These are phyloP conservation scores for Botrytis paeoniae DNA, from an alignment of 2,329 filamentous ascomycete species.

Conservation along the genomic window DNA sequence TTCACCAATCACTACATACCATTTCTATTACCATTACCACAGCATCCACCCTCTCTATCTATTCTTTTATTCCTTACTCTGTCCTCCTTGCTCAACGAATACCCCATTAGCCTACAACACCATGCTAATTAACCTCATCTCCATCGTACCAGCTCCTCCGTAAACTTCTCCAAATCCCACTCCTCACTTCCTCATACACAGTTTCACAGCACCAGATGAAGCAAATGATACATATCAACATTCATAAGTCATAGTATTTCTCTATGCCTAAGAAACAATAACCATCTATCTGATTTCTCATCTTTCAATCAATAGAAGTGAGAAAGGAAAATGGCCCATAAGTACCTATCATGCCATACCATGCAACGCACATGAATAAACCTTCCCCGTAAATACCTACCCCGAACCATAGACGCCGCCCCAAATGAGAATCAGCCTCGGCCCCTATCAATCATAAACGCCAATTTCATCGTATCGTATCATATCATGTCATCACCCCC, in stretches of 20 bases:
- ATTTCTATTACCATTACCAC: neutral
- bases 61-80: neutral
- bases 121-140: neutral
- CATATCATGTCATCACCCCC: neutral
- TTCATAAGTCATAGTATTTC: neutral
- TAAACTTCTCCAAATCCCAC: neutral
- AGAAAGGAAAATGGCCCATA: neutral
- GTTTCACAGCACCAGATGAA: neutral
- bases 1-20: neutral
- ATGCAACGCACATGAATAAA: neutral
- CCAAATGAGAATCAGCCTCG: neutral
- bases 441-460: neutral
- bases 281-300: neutral
- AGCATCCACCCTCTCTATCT: neutral
- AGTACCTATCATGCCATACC: neutral
- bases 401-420: conserved; percentile 4
- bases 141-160: neutral
- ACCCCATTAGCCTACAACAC: neutral
- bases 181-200: neutral
- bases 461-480: neutral
- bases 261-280: neutral
- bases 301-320: neutral
- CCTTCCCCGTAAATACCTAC: neutral
- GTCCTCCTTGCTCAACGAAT: neutral
- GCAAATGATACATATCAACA: neutral